These are phyloP conservation scores for Vicia sativa DNA, from an alignment of 306 rosid genomes.

Conservation along the genomic window DNA sequence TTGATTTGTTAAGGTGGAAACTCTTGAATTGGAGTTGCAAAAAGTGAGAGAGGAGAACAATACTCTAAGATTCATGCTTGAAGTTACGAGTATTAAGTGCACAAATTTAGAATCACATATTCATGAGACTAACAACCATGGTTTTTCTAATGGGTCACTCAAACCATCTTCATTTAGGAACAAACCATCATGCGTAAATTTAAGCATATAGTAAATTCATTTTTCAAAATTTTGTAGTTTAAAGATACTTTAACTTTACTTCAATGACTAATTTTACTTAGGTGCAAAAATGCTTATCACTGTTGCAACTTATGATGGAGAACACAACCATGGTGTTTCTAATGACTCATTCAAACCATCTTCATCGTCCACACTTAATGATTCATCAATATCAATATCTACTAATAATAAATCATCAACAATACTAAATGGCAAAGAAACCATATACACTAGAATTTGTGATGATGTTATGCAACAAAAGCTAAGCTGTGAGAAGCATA, in stretches of 20 bases:
- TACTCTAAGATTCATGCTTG: slow-evolving; percentile 54
- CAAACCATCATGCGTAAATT: too few relatives aligned
- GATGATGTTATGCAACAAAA: slow-evolving; percentile 35
- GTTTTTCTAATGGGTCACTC: too few relatives aligned
- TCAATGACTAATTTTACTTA: slow-evolving; percentile 25
- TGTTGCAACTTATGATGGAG: slow-evolving; percentile 72
- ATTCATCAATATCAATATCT: slow-evolving; percentile 27
- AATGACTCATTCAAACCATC: slow-evolving; percentile 28
- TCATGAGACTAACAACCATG: slow-evolving; percentile 37
- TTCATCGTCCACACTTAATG: slow-evolving; percentile 43
- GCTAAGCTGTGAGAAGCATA: neutral
- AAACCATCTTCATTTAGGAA: too few relatives aligned
- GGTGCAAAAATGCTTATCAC: slow-evolving; percentile 72
- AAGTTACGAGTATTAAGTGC: slow-evolving; percentile 53
- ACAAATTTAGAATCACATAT: slow-evolving; percentile 45
- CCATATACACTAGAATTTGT: slow-evolving; percentile 24
- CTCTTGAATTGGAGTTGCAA: slow-evolving; percentile 42
- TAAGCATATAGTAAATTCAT: too few relatives aligned
- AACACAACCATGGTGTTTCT: slow-evolving; percentile 60
- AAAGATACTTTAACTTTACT: slow-evolving; percentile 13
- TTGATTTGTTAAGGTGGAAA: slow-evolving; percentile 45
- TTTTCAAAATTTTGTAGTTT: too few relatives aligned
- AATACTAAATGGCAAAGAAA: slow-evolving; percentile 18
- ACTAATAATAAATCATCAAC: slow-evolving; percentile 21
- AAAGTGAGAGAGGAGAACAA: slow-evolving; percentile 56